Evolutionary conservation across 495 filamentous ascomycete species (phyloP).

Genomic region (Parathielavia appendiculata): DNA sequence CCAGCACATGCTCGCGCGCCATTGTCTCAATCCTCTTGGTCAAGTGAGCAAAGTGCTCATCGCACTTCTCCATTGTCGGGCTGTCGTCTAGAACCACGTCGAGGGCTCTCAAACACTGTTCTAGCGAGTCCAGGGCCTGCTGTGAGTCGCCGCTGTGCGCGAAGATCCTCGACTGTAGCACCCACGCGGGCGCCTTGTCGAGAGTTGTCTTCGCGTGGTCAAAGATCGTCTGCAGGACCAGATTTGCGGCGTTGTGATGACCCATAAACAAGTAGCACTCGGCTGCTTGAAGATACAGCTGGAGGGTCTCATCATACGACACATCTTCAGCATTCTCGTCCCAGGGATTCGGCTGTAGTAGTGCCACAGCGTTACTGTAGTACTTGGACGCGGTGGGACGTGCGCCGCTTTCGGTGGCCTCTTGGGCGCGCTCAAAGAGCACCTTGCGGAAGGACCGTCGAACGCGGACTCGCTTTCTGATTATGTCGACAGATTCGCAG

Average conservation of each 20-base stretch:
- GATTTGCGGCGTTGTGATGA: constrained; percentile 56
- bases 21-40: constrained; percentile 53
- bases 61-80: constrained; percentile 69
- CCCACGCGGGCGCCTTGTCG: constrained; percentile 73
- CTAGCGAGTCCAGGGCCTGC: constrained; percentile 62
- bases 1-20: constrained; percentile 51
- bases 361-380: constrained; percentile 64
- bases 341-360: constrained; percentile 78
- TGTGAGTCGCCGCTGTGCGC: constrained; percentile 64
- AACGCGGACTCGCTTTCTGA: constrained; percentile 55
- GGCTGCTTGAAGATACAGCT: constrained; percentile 67
- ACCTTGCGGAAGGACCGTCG: constrained; percentile 64
- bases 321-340: constrained; percentile 63
- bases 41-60: constrained; percentile 60
- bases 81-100: constrained; percentile 59
- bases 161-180: constrained; percentile 70
- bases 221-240: constrained; percentile 60
- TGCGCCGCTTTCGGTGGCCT: constrained; percentile 72
- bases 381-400: constrained; percentile 73
- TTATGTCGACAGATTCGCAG: constrained; percentile 64
- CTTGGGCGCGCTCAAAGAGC: constrained; percentile 69
- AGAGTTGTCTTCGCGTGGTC: constrained; percentile 57
- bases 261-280: constrained; percentile 76
- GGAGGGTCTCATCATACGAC: constrained; percentile 77
- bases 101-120: constrained; percentile 61